Base-by-base conservation (phyloP, 2,329 filamentous ascomycete species). In the Fusarium mundagurra region DNA sequence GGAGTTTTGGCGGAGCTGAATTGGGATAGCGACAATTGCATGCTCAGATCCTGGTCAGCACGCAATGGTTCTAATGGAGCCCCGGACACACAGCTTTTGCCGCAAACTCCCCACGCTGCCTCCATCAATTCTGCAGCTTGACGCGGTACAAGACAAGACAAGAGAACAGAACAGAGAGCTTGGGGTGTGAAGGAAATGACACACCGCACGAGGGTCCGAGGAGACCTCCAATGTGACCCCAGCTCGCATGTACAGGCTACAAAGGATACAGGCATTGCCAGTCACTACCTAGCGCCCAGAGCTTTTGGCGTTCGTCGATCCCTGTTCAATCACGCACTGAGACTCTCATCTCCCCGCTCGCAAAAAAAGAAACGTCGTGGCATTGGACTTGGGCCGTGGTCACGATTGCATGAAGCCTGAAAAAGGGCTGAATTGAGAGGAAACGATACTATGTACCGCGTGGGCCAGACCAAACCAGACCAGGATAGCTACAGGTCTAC, bases 41-140 rank as follows among this genome's bases (percentile, higher is more conserved):
- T 78, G 75, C 74, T 78, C 61, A 66, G 44, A 79, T 77, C 77
- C 77, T 73, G 62, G 77, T 73, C 77, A 79, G 77, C 77, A 79
- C 77, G 77, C 77, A 79, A 79, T 67, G 51, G 50, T 44, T 67
- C 60, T 70, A 66, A 70, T 54, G 67, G 65, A 58, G 39, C 53
- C 48, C 48, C 33, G n/a, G 27, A 18, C 31, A 20, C 44, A 61
- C 48, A 69, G 39, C 58, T 55, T 67, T 67, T 68, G 54, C 66
- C 66, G 41, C 65, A 55, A 61, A 38, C 65, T 72, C 68, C 72
- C 74, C 74, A 75, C 74, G 69, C 69, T 57, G 33, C 24, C 51
- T 33, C 50, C 24, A 55, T 58, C 51, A 39, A 54, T 58, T 47
- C 27, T 54, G 59, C 61, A 58, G 71, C 60, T 73, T 71, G 67